A percentile compares a stretch with the other conserved stretches of the same genome.
These are phyloP conservation scores for Bacterosira constricta DNA, from an alignment of 108 stramenopile species.

Conservation along the genomic window DNA sequence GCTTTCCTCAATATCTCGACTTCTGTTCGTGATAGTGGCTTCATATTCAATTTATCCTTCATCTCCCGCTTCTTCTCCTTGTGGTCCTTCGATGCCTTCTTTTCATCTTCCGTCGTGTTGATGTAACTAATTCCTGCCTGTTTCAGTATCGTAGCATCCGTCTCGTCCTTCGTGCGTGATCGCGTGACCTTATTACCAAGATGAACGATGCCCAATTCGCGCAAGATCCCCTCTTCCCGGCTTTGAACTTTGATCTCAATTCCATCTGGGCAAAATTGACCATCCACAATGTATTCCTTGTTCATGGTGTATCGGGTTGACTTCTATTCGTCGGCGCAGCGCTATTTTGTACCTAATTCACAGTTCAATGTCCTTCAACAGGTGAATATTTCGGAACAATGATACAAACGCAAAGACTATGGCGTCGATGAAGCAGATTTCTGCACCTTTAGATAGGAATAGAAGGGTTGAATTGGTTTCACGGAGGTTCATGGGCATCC, in stretches of 20 bases:
- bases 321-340: too few species aligned
- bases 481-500: conserved; percentile 6
- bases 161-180: conserved; percentile 24
- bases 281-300: neutral
- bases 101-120: neutral
- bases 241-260: neutral
- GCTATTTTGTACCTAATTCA: too few species aligned
- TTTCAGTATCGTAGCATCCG: conserved; percentile 26
- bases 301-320: neutral
- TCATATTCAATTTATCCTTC: conserved; percentile 1
- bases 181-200: conserved; percentile 28
- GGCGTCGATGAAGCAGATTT: conserved; percentile 5
- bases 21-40: conserved; percentile 9
- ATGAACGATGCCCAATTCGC: conserved; percentile 26
- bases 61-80: neutral
- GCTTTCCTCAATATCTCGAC: conserved; percentile 22
- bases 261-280: too few species aligned
- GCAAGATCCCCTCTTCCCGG: conserved; percentile 14
- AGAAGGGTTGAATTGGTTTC: conserved; percentile 4
- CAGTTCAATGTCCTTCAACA: conserved; percentile 8
- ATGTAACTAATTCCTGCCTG: conserved; percentile 18
- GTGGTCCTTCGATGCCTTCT: neutral
- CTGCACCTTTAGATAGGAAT: neutral
- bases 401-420: neutral
- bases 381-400: neutral